Percentiles rank a stretch among this genome's conserved stretches.
phyloP scores from a whole-genome alignment of 768 basidiomycete species.

The Austroboletus eburneus region DNA sequence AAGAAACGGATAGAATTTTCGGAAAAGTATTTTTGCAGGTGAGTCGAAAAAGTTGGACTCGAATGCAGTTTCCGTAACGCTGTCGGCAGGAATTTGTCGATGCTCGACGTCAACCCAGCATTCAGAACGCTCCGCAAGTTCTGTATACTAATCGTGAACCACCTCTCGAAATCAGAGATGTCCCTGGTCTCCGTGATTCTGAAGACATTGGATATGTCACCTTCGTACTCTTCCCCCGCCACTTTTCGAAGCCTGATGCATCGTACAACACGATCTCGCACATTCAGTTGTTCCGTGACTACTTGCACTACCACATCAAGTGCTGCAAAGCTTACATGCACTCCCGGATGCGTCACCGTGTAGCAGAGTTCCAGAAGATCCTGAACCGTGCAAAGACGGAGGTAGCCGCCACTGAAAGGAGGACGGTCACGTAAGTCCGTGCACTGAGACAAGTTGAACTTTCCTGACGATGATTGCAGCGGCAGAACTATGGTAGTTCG shows the following conservation, averaged over 20 bases:
- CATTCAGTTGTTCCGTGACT: conserved; percentile 95
- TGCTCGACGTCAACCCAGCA: conserved; percentile 86
- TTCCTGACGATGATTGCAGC: conserved; percentile 29
- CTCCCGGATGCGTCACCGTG: conserved; percentile 90
- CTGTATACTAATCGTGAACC: conserved; percentile 93
- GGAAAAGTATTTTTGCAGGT: conserved; percentile 99
- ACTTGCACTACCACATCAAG: conserved; percentile 99
- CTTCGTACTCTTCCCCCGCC: conserved; percentile 95
- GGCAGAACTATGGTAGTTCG: conserved; percentile 56
- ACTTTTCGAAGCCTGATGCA: conserved; percentile 69
- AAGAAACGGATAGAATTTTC: conserved; percentile 95
- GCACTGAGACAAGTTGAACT: not conserved
- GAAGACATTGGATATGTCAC: conserved; percentile 97
- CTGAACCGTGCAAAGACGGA: conserved; percentile 96
- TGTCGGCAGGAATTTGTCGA: conserved; percentile 89
- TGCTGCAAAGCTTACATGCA: conserved; percentile 99
- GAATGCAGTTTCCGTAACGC: conserved; percentile 1
- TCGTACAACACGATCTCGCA: conserved; percentile 85
- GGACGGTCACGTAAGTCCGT: conserved; percentile 74
- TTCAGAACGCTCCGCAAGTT: conserved; percentile 97
- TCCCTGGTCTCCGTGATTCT: conserved; percentile 72
- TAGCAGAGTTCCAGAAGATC: conserved; percentile 93
- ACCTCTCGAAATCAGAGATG: conserved; percentile 90
- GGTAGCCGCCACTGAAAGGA: conserved; percentile 72
- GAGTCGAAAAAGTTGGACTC: conserved; percentile 9